Evolutionary conservation across 1,284 basidiomycete species (phyloP).

Genomic region (Fomitopsis schrenkii): DNA sequence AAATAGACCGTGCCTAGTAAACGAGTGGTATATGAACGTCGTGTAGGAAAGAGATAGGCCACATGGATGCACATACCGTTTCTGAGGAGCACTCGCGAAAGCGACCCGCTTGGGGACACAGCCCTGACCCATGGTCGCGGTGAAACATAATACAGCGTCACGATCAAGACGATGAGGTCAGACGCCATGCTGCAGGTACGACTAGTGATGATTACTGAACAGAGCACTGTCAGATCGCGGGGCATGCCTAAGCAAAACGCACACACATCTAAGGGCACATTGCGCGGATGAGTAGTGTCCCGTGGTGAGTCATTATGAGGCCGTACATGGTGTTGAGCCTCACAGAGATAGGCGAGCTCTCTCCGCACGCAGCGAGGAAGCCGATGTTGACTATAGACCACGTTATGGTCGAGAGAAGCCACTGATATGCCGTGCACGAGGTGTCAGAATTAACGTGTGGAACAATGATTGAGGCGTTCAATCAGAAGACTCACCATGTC

Average conservation of each 20-base stretch:
- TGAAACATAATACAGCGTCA: neutral
- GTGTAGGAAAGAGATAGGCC: neutral
- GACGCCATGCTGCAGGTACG: neutral
- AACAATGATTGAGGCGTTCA: neutral
- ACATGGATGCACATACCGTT: neutral
- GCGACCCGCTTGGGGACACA: neutral
- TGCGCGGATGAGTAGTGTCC: too few species aligned
- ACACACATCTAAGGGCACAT: neutral
- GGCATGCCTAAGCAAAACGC: neutral
- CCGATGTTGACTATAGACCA: neutral
- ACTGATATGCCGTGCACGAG: neutral
- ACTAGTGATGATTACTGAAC: neutral
- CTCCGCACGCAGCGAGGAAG: neutral
- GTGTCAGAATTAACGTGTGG: too few species aligned
- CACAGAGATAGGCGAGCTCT: neutral
- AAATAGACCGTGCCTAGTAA: neutral
- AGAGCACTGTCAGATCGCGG: neutral
- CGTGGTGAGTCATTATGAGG: too few species aligned
- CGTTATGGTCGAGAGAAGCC: neutral
- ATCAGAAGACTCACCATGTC: neutral
- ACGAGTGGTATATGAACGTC: too few species aligned
- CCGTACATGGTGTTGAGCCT: neutral
- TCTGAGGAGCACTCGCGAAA: neutral
- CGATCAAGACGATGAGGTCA: neutral
- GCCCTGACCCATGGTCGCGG: neutral